Evolutionary conservation across 2,329 filamentous ascomycete species (phyloP).

Genomic region (Microcyclospora pomicola): DNA sequence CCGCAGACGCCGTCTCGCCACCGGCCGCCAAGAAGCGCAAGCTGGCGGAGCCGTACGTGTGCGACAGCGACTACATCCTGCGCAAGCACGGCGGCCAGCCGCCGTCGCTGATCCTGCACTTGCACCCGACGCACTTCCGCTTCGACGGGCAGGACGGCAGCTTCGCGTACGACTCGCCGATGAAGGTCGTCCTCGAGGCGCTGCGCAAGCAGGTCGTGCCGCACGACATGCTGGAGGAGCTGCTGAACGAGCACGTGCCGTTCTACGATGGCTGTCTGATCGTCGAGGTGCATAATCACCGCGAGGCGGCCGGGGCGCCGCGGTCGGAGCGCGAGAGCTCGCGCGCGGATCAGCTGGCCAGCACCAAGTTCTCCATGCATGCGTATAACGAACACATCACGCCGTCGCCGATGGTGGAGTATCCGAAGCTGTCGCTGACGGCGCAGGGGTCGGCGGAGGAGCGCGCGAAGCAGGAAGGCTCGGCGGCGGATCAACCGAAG

Average conservation of each 20-base stretch:
- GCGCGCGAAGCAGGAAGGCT: constrained; percentile 33
- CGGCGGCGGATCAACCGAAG: not conserved
- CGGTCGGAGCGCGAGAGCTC: constrained; percentile 37
- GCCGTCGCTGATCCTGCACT: constrained; percentile 74
- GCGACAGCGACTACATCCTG: constrained; percentile 65
- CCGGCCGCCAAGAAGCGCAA: constrained; percentile 14
- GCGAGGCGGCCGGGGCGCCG: constrained; percentile 22
- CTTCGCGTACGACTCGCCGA: constrained; percentile 83
- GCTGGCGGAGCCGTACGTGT: constrained; percentile 36
- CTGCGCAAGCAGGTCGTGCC: constrained; percentile 64
- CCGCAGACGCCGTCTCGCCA: constrained; percentile 15
- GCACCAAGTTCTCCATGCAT: constrained; percentile 67
- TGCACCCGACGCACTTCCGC: constrained; percentile 73
- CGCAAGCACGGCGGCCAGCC: constrained; percentile 58
- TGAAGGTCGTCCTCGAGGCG: constrained; percentile 70
- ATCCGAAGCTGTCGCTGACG: constrained; percentile 32
- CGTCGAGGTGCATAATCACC: constrained; percentile 84
- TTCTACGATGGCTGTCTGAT: constrained; percentile 95
- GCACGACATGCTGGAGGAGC: constrained; percentile 72
- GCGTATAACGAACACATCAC: constrained; percentile 85
- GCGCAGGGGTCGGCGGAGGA: constrained; percentile 32
- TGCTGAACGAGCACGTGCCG: constrained; percentile 54
- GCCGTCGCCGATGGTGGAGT: constrained; percentile 72
- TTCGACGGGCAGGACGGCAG: constrained; percentile 91
- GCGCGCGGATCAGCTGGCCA: constrained; percentile 32